Evolutionary conservation across 768 basidiomycete genomes (phyloP), one percentile per base, ranked within the genome.

Genomic region (Cystofilobasidium ferigula): DNA sequence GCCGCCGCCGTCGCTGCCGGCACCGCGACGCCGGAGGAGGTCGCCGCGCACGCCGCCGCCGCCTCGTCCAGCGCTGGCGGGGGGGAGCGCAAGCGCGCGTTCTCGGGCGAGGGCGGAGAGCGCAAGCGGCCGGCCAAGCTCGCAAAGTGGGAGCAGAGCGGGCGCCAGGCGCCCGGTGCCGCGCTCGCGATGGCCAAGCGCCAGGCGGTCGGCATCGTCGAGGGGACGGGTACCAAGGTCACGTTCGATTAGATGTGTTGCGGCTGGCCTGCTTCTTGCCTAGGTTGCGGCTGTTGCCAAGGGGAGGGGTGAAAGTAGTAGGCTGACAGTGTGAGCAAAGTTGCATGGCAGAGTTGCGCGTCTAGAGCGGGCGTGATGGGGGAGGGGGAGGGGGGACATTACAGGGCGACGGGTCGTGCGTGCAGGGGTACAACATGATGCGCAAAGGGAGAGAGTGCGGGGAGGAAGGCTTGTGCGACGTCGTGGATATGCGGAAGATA

Each of bases 161-260:
- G 76, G 20, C 69, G 76, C 65, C 73, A 73, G 18, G 72, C 74
- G 70, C 78, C 79, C 6, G 78, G 79, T 57, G 77, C 78, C 26
- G 78, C 78, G 16, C 69, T 80, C 22, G 78, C 78, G 12, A 75
- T 73, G 71, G 79, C 79, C 26, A 77, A 78, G 71, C 63, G 78
- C 35, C 77, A 77, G 68, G 76, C 75, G 47, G 74, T 77, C 35
- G 77, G 73, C 12, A 80, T 80, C 57, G 78, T 79, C 0, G 71
- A 73, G 57, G 72, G 73, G 26, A 54, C 62, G 51, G 78, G 78
- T 24, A 69, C 72, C 68, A 79, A 79, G 76, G 76, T 76, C 43
- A 73, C 71, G 10, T 79, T 79, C 70, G 78, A 78, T 62, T 77
- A 73, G 62, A 28, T 36, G 36, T 47, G 30, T n/a, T n/a, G n/a